A percentile compares a stretch with the other conserved stretches of the same genome.
phyloP scores from a whole-genome alignment of 2,329 filamentous ascomycete genomes.

The Trichoderma sp. region DNA sequence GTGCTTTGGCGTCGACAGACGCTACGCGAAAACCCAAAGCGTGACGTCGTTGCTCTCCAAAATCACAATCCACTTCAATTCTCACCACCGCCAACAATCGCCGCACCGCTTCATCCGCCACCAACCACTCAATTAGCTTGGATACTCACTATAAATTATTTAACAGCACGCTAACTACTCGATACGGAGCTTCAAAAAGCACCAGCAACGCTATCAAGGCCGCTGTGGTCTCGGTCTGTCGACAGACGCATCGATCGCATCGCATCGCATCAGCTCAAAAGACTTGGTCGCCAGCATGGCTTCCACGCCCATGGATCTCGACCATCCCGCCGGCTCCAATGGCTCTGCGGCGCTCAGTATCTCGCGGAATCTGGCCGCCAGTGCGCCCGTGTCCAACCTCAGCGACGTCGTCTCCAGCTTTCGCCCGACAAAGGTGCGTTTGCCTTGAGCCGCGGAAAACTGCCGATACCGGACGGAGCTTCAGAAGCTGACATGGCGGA shows the following conservation, averaged over 20 bases:
- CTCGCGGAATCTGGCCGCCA: slow-evolving; percentile 46
- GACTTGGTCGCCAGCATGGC: slow-evolving; percentile 43
- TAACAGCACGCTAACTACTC: background rate
- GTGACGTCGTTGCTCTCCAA: slow-evolving; percentile 23
- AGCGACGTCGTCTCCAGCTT: slow-evolving; percentile 77
- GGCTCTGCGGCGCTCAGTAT: slow-evolving; percentile 53
- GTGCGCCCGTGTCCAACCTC: slow-evolving; percentile 63
- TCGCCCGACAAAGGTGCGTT: slow-evolving; percentile 73
- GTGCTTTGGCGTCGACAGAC: slow-evolving; percentile 17
- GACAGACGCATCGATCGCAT: background rate
- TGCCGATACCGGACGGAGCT: background rate
- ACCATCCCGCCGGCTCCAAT: slow-evolving; percentile 46
- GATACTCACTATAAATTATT: background rate
- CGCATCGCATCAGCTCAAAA: background rate
- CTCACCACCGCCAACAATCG: background rate
- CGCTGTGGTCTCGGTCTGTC: background rate
- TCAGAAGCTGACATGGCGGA: background rate
- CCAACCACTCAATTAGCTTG: background rate
- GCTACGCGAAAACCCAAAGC: slow-evolving; percentile 19
- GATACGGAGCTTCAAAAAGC: background rate
- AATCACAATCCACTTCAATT: background rate
- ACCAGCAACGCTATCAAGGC: background rate
- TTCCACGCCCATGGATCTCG: slow-evolving; percentile 60
- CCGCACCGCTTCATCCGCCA: background rate
- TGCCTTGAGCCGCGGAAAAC: background rate